phyloP scores from a whole-genome alignment of 306 rosid species.

The Delonix regia region DNA sequence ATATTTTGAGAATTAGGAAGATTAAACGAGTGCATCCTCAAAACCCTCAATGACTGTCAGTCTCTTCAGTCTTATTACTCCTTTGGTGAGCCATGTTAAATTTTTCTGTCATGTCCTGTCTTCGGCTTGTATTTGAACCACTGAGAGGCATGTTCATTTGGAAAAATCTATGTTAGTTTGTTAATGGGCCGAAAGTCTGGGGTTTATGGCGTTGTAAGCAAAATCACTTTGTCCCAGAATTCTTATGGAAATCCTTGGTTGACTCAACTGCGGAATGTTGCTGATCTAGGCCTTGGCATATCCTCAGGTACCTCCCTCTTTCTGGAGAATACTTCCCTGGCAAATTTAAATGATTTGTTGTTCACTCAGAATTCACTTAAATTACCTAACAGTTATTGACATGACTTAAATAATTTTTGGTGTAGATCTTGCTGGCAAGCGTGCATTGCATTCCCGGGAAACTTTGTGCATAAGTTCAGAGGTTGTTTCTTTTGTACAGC shows the following conservation, averaged over 20 bases:
- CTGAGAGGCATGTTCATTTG: slow-evolving; percentile 27
- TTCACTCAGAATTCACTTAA: not conserved
- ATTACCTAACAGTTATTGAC: not conserved
- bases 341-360: not conserved
- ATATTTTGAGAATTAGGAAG: slow-evolving; percentile 35
- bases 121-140: slow-evolving; percentile 43
- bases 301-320: slow-evolving; percentile 57
- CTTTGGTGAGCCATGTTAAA: slow-evolving; percentile 50
- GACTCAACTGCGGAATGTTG: slow-evolving; percentile 43
- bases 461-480: slow-evolving; percentile 49
- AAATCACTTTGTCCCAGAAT: slow-evolving; percentile 36
- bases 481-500: slow-evolving; percentile 72
- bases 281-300: slow-evolving; percentile 40
- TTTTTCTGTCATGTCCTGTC: slow-evolving; percentile 38
- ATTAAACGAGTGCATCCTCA: not conserved
- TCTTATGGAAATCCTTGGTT: slow-evolving; percentile 37
- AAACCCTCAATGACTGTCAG: slow-evolving; percentile 32
- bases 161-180: slow-evolving; percentile 36
- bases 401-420: slow-evolving; percentile 13
- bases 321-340: not conserved
- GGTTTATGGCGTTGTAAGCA: slow-evolving; percentile 30
- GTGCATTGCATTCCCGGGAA: slow-evolving; percentile 43
- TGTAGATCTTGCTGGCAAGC: slow-evolving; percentile 53
- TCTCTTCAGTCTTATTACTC: slow-evolving; percentile 41
- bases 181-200: slow-evolving; percentile 38